phyloP scores from a whole-genome alignment of 1,139 yeast species.

The Suhomyces terraborum region DNA sequence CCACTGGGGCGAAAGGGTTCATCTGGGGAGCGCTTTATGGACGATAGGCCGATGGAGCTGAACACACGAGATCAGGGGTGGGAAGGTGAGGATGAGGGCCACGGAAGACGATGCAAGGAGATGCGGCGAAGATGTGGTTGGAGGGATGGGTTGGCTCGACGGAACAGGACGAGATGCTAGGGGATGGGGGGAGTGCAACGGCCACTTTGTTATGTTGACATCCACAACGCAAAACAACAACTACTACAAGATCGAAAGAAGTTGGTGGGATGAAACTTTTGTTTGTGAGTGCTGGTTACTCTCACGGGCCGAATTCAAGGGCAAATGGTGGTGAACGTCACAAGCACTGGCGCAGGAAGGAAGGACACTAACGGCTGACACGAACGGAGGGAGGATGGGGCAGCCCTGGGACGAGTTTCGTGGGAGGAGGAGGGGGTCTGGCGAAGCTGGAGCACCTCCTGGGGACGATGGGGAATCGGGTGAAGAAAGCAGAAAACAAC shows the following conservation, averaged over 20 bases:
- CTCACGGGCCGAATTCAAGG: not conserved
- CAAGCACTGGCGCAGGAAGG: not conserved
- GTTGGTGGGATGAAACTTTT: no score
- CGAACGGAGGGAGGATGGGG: conserved; percentile 2
- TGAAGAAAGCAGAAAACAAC: no score
- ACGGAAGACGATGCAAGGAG: not conserved
- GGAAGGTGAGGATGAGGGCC: not conserved
- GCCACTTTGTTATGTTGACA: not conserved
- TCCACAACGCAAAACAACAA: not conserved
- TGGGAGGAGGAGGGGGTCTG: no score
- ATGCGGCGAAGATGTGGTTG: not conserved
- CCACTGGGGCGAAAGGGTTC: conserved; percentile 18
- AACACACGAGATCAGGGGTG: no score
- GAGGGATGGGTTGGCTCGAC: not conserved
- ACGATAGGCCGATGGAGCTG: no score
- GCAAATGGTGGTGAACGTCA: not conserved
- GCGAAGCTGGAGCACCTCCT: no score
- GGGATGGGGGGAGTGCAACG: not conserved
- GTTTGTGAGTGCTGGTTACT: no score
- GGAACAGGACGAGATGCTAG: not conserved
- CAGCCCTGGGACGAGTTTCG: no score
- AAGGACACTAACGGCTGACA: not conserved
- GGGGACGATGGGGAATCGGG: no score
- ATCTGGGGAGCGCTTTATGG: no score
- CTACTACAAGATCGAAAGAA: no score